These are phyloP conservation scores for Ophiorrhiza pumila DNA, from an alignment of 257 asterid genomes.

Conservation along the genomic window DNA sequence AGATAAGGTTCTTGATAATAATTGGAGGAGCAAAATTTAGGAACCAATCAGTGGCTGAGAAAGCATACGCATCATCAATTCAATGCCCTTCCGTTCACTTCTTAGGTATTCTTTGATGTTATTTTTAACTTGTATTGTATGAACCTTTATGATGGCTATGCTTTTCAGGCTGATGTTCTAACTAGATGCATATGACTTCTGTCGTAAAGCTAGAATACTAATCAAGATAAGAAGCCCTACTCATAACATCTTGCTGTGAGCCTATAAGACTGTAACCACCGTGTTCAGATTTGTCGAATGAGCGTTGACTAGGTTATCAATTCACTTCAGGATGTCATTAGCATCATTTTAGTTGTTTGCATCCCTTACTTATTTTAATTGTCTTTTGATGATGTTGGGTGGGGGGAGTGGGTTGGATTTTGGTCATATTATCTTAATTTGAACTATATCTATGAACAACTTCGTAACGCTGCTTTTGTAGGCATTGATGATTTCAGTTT, in stretches of 20 bases:
- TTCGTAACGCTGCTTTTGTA: not conserved
- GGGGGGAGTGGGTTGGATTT: not conserved
- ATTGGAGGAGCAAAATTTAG: conserved; percentile 77
- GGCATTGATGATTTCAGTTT: not conserved
- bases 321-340: not conserved
- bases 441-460: not conserved
- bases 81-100: conserved; percentile 75
- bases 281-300: not conserved
- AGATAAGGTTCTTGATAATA: conserved; percentile 57
- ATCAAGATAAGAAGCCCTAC: not conserved
- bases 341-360: not conserved
- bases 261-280: not conserved
- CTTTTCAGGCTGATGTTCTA: not conserved
- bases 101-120: conserved; percentile 48
- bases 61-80: conserved; percentile 61
- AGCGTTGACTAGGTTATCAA: not conserved
- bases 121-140: not conserved
- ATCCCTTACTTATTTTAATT: not conserved
- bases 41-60: conserved; percentile 43
- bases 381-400: not conserved
- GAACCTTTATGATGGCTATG: not conserved
- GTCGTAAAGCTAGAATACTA: not conserved
- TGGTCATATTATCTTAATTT: not conserved
- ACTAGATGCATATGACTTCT: not conserved
- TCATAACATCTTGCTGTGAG: not conserved